Evolutionary conservation across 1,284 basidiomycete genomes (phyloP), one percentile per base, ranked within the genome.

Genomic region (Ceratobasidium sp.): DNA sequence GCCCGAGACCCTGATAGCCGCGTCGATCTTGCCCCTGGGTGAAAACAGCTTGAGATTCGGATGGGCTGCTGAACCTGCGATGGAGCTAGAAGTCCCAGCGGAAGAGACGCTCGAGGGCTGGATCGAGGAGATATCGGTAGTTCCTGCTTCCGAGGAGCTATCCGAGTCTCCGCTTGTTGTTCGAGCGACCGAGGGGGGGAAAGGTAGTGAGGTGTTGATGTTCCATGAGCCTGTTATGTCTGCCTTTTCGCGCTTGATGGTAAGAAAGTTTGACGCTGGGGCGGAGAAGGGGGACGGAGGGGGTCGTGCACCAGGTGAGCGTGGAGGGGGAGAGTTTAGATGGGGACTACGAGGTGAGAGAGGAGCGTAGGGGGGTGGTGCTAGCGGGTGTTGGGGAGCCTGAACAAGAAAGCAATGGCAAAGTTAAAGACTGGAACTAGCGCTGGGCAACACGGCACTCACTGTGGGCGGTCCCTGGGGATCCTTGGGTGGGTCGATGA

Each of bases 151-250:
- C 13, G 71, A 74, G 12, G 71, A 40, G 15, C 59, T 38, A 33
- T 74, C 71, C 48, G 48, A 33, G 42, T 71, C 69, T 23, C n/a
- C 54, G 38, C 71, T 74, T 9, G 42, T 50, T 3, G 71, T 62
- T 40, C 56, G 69, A 12, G 52, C 71, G 46, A 65, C 15, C n/a
- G 26, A 42, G 9, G 59, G 42, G 2, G 69, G 54, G 20, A 59
- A 44, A 20, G 71, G 59, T 9, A 74, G 71, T 33, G 71, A 48
- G 26, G 71, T 64, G 44, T 74, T 74, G 40, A 74, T 74, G 59
- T 74, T 62, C 71, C 71, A 74, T 62, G 71, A 28, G 71, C 71
- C 71, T 38, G 59, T 64, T 15, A 74, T 74, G 15, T 74, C 71
- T 20, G 71, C 71, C 26, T 52, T 62, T 64, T 74, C 71, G 20